A percentile compares a stretch with the other conserved stretches of the same genome.
These are phyloP conservation scores for Cnidoscolus chayamansa DNA, from an alignment of 441 rosid species.

Conservation along the genomic window DNA sequence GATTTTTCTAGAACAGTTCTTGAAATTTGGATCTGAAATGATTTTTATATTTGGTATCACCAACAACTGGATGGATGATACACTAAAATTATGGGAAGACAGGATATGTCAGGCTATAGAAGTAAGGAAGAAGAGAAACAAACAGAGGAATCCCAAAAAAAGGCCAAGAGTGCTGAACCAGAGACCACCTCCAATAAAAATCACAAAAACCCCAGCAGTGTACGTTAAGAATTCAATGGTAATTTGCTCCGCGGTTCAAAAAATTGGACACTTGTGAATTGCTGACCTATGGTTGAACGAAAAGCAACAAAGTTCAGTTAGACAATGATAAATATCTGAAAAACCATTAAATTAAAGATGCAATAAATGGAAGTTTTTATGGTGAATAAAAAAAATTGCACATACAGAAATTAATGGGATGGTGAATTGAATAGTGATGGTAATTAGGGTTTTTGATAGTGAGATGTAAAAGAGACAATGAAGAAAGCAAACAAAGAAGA, in stretches of 20 bases:
- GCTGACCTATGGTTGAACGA: constrained; percentile 47
- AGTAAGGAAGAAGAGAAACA: constrained; percentile 29
- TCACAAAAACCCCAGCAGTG: constrained; percentile 35
- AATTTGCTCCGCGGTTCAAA: constrained; percentile 48
- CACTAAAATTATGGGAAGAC: constrained; percentile 23
- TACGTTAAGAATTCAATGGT: constrained; percentile 44
- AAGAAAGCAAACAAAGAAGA: constrained; percentile 41
- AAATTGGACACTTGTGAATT: constrained; percentile 50
- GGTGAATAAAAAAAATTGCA: constrained; percentile 22
- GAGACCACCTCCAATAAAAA: constrained; percentile 45
- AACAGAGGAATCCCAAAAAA: constrained; percentile 29
- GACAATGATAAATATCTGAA: constrained; percentile 57
- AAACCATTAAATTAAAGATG: constrained; percentile 36
- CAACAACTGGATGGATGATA: constrained; percentile 21
- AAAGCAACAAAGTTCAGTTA: constrained; percentile 47
- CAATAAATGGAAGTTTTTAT: constrained; percentile 36
- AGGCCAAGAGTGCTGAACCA: constrained; percentile 39
- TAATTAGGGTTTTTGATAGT: constrained; percentile 42
- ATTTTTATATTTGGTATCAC: constrained; percentile 24
- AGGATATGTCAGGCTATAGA: constrained; percentile 27
- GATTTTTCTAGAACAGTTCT: constrained; percentile 20
- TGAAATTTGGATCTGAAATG: constrained; percentile 34
- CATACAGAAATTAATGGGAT: constrained; percentile 27
- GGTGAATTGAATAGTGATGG: constrained; percentile 32
- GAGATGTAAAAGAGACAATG: constrained; percentile 41